Evolutionary conservation across 768 basidiomycete genomes (phyloP).

Genomic region (Pisolithus tinctorius): DNA sequence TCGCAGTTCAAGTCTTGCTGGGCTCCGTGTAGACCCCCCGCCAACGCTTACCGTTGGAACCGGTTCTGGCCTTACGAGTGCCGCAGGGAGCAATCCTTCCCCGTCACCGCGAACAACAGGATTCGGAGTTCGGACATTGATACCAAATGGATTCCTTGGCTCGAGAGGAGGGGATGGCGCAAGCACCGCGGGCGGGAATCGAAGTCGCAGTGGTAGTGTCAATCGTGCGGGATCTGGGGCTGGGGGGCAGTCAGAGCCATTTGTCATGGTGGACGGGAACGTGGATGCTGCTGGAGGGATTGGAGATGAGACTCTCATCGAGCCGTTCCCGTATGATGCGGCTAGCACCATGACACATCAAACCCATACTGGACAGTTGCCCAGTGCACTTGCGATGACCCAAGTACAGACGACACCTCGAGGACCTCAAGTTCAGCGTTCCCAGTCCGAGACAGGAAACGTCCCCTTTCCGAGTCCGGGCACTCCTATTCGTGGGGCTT

Average conservation of each 20-base stretch:
- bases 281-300: slow-evolving; percentile 5
- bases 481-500: slow-evolving; percentile 9
- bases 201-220: slow-evolving; percentile 2
- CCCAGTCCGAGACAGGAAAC: slow-evolving; percentile 14
- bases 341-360: slow-evolving; percentile 19
- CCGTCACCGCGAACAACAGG: slow-evolving; percentile 16
- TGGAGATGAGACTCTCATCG: slow-evolving; percentile 14
- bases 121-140: slow-evolving; percentile 17
- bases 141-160: slow-evolving; percentile 3
- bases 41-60: slow-evolving; percentile 9
- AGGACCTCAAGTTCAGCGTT: slow-evolving; percentile 18
- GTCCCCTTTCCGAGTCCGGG: slow-evolving; percentile 1
- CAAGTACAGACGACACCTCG: slow-evolving; percentile 12
- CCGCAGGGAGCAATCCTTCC: background rate
- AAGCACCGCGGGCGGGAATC: slow-evolving; percentile 10
- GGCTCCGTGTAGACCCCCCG: slow-evolving; percentile 5
- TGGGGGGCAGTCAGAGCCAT: slow-evolving; percentile 17
- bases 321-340: slow-evolving; percentile 17
- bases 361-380: slow-evolving; percentile 6
- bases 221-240: background rate
- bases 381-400: slow-evolving; percentile 8
- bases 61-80: background rate
- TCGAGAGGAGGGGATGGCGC: slow-evolving; percentile 12
- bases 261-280: slow-evolving; percentile 20
- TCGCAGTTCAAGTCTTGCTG: slow-evolving; percentile 18